A percentile compares a stretch with the other conserved stretches of the same genome.
phyloP scores from a whole-genome alignment of 192 early-diverging fungal genomes.

The Backusella psychrophila region DNA sequence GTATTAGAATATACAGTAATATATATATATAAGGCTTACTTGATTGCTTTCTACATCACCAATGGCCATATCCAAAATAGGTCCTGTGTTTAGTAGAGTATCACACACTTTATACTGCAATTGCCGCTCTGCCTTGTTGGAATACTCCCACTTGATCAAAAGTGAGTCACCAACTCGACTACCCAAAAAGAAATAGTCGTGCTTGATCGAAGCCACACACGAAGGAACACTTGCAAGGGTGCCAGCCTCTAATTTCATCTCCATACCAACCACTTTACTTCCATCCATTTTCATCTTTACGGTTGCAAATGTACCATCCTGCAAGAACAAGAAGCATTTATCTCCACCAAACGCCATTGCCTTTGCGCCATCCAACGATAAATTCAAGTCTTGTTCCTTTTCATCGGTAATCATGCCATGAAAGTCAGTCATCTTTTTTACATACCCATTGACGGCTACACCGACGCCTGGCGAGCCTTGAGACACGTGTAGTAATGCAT shows the following conservation, averaged over 20 bases:
- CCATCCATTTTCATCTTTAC: conserved; percentile 77
- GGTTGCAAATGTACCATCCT: conserved; percentile 70
- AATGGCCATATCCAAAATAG: conserved; percentile 72
- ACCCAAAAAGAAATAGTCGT: conserved; percentile 71
- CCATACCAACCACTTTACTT: conserved; percentile 74
- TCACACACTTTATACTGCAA: conserved; percentile 71
- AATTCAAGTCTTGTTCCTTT: conserved; percentile 53
- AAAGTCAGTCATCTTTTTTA: conserved; percentile 44
- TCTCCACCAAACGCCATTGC: conserved; percentile 67
- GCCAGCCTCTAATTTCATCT: conserved; percentile 33
- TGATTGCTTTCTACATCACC: conserved; percentile 57
- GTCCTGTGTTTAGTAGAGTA: conserved; percentile 73
- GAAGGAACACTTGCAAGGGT: conserved; percentile 46
- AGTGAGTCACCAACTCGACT: conserved; percentile 65
- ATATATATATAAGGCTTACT: conserved; percentile 11
- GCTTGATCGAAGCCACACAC: conserved; percentile 44
- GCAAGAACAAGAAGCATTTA: conserved; percentile 67
- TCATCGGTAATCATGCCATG: conserved; percentile 41
- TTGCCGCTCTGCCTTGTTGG: neutral
- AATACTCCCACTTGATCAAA: conserved; percentile 60
- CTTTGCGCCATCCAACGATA: conserved; percentile 69
- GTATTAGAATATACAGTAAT: neutral
- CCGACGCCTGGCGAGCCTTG: conserved; percentile 81
- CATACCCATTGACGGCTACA: conserved; percentile 73
- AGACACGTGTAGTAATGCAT: conserved; percentile 81